Conservation (phyloP, 306 rosid species). For the Lablab purpureus region DNA sequence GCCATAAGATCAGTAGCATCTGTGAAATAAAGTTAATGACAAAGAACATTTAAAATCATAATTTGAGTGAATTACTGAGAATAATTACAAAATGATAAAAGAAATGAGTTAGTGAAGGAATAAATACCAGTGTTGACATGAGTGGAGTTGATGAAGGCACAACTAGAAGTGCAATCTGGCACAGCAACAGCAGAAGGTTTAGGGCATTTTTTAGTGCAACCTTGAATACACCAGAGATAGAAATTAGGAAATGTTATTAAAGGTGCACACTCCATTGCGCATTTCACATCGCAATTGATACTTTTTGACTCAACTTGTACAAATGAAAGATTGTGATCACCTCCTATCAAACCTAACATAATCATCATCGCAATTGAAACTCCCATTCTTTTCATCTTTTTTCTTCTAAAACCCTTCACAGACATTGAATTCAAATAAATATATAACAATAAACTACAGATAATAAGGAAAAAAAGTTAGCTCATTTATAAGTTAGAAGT, state of each 20-base stretch:
- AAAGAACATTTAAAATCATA: not conserved
- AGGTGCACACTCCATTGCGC: not conserved
- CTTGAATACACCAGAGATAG: not conserved
- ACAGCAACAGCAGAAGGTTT: no score
- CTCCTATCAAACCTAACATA: not conserved
- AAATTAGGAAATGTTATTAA: fast-evolving
- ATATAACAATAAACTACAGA: no score
- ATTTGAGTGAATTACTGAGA: not conserved
- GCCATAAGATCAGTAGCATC: no score
- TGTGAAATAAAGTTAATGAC: not conserved
- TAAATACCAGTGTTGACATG: not conserved
- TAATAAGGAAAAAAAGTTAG: no score
- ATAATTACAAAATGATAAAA: not conserved
- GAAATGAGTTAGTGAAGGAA: not conserved
- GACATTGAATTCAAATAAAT: no score
- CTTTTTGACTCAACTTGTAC: not conserved
- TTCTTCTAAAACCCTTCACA: no score
- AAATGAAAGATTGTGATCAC: not conserved
- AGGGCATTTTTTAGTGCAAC: not conserved
- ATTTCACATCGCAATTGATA: not conserved
- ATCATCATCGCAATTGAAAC: not conserved
- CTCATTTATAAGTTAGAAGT: no score
- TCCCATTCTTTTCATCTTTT: not conserved
- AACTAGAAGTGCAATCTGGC: not conserved
- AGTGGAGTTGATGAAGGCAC: not conserved